Evolutionary conservation across 1,284 basidiomycete species (phyloP), one percentile per base, ranked within the genome.

Genomic region (Fomitopsis pinicola): DNA sequence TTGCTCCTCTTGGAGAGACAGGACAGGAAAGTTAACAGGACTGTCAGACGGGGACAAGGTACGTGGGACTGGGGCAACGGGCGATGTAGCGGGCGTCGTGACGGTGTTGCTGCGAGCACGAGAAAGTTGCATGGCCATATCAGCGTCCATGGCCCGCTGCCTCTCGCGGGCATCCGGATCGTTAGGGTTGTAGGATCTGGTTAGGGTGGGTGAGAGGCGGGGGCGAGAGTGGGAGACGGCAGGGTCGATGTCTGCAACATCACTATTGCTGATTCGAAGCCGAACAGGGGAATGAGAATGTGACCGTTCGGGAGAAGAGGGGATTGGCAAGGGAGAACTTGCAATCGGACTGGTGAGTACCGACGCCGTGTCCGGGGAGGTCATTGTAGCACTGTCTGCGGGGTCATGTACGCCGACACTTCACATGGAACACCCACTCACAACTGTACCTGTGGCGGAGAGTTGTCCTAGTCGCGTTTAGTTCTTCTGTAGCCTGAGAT

Each of bases 81-180:
- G 73, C 6, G 74, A 72, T 30, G 57, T 30, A 22, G 48, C 22
- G 1, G 62, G 62, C 10, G 62, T 58, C 38, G 35, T 56, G n/a
- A 86, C 68, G 2, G 89, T 89, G 58, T 86, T 85, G 64, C 88
- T 81, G 30, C 91, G 82, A 0, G 89, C 90, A 40, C 85, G 80
- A 35, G 89, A 91, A 52, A 94, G 83, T 59, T 93, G 90, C 71
- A 91, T 82, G 53, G 92, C 91, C 83, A 92, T 91, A 69, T 93
- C 91, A 0, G 87, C 91, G 66, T 93, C 91, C 85, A 94, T 88
- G 1, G 88, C 84, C n/a, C 89, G 82, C 75, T 94, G 91, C 17
- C 91, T 83, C 71, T 94, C 91, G 56, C 84, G 79, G 26, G 82
- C 84, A 59, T 89, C 83, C 0, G 88, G 86, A 69, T 91, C 88